phyloP scores from a whole-genome alignment of 176 grass and related monocot genomes.

The Neostapfia colusana region DNA sequence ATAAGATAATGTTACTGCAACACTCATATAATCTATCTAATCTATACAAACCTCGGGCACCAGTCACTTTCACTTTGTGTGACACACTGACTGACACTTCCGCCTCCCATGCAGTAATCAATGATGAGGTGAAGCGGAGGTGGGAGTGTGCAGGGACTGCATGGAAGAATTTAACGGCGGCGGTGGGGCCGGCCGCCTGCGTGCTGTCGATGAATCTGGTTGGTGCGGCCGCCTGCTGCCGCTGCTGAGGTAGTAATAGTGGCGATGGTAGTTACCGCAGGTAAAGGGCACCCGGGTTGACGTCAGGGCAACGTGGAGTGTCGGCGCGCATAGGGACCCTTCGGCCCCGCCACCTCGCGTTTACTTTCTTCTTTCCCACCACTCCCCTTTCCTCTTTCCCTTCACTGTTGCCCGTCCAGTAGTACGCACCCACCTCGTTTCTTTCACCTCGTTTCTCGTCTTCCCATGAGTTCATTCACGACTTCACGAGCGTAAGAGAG shows the following conservation, averaged over 20 bases:
- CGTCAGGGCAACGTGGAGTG: conserved; percentile 63
- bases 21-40: not conserved
- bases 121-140: conserved; percentile 35
- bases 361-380: conserved; percentile 46
- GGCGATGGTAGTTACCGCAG: conserved; percentile 63
- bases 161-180: conserved; percentile 32
- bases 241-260: not conserved
- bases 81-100: not conserved
- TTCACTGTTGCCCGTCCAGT: conserved; percentile 25
- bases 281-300: conserved; percentile 44
- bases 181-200: conserved; percentile 4
- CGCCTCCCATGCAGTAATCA: conserved; percentile 24
- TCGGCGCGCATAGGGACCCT: conserved; percentile 54
- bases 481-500: not conserved
- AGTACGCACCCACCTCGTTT: conserved; percentile 20
- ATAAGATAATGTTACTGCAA: conserved; percentile 18
- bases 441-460: not conserved
- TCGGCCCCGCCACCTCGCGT: conserved; percentile 32
- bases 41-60: not conserved
- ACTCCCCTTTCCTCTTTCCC: conserved; percentile 19
- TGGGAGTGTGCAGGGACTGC: conserved; percentile 10
- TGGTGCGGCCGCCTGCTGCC: not conserved
- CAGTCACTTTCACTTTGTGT: conserved; percentile 30
- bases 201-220: not conserved
- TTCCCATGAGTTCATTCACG: not conserved